A percentile compares a stretch with the other conserved stretches of the same genome.
phyloP scores from a whole-genome alignment of 306 rosid genomes.

The Bauhinia variegata region DNA sequence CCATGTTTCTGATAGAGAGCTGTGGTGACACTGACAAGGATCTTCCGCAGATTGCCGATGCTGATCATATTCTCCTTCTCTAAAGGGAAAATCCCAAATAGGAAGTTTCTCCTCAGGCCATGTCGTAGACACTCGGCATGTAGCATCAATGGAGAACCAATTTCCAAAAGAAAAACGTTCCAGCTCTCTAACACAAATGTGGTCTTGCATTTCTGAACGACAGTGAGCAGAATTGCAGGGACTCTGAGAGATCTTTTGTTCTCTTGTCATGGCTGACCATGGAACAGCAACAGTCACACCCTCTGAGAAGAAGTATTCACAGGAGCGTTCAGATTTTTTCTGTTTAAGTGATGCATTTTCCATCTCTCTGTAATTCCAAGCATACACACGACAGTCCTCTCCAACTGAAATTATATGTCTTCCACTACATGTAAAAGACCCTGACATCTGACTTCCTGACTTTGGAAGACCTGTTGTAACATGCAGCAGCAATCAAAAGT shows the following conservation, averaged over 20 bases:
- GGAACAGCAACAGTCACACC: constrained; percentile 80
- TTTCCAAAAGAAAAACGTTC: constrained; percentile 61
- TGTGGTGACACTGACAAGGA: constrained; percentile 24
- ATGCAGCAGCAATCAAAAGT: constrained; percentile 22
- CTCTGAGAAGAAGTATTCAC: constrained; percentile 69
- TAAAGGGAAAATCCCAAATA: constrained; percentile 43
- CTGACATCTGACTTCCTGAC: constrained; percentile 80
- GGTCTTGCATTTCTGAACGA: constrained; percentile 35
- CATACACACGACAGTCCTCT: constrained; percentile 73
- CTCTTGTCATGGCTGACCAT: constrained; percentile 64
- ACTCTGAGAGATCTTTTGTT: constrained; percentile 22
- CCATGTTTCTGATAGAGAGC: constrained; percentile 61
- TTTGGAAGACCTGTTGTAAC: constrained; percentile 70
- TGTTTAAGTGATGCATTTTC: constrained; percentile 40
- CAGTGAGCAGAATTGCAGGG: constrained; percentile 3
- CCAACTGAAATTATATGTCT: constrained; percentile 75
- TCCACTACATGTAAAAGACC: constrained; percentile 65
- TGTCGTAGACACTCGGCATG: constrained; percentile 64
- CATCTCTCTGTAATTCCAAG: constrained; percentile 60
- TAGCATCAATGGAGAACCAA: constrained; percentile 69
- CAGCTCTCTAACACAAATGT: constrained; percentile 36
- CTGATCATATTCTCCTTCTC: constrained; percentile 36
- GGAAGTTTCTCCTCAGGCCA: constrained; percentile 96
- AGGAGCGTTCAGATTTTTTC: constrained; percentile 56
- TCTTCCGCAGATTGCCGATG: constrained; percentile 21